Conservation (phyloP, 495 filamentous ascomycete genomes). For the Trichocladium antarcticum region DNA sequence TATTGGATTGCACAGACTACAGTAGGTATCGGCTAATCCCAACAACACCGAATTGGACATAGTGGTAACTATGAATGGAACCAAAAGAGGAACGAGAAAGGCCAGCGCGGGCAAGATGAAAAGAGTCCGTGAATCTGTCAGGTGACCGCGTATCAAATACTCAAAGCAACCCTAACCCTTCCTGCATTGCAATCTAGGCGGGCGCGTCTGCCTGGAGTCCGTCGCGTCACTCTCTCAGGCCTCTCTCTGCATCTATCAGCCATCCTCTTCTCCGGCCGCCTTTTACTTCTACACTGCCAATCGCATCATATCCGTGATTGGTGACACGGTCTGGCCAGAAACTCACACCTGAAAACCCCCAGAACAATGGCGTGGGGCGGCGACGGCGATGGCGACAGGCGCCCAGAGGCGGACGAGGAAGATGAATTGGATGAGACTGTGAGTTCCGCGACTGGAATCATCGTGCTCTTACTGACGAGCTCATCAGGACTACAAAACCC, state of each 20-base stretch:
- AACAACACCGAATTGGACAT: no score
- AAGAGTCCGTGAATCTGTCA: no score
- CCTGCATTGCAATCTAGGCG: conserved; percentile 9
- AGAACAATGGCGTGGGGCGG: conserved; percentile 32
- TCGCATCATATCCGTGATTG: no score
- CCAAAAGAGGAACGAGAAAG: no score
- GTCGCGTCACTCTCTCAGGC: no score
- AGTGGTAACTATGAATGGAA: no score
- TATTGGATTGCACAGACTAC: no score
- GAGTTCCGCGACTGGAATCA: conserved; percentile 21
- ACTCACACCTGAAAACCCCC: no score
- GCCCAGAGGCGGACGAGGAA: conserved; percentile 52
- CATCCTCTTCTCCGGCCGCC: background rate
- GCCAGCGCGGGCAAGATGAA: no score
- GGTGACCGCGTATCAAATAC: no score
- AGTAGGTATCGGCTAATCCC: no score
- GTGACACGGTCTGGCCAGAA: no score
- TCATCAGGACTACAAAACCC: conserved; percentile 67
- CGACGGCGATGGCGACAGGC: conserved; percentile 33
- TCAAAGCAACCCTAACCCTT: background rate
- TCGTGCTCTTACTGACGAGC: background rate
- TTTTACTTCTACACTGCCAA: background rate
- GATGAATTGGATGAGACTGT: conserved; percentile 67
- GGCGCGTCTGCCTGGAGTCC: conserved; percentile 15
- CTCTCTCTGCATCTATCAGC: background rate